Base-by-base conservation (phyloP, 768 basidiomycete genomes). In the Boletus eberwhitei region DNA sequence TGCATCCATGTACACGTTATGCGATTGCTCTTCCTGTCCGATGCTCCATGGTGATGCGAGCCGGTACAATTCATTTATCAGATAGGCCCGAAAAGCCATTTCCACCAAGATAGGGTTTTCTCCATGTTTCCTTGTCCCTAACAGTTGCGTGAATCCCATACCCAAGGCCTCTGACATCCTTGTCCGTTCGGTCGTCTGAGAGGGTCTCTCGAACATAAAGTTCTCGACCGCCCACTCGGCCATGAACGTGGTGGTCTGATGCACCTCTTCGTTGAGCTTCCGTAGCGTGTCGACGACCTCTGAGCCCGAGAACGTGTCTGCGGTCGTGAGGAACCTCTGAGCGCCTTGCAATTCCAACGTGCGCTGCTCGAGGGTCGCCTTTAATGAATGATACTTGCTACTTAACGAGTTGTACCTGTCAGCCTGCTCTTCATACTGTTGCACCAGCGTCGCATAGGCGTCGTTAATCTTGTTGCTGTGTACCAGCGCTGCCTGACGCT, bases 211-310 rank as follows among this genome's bases (percentile, higher is more conserved):
- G 35, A 72, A 62, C 8, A 50, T 58, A 61, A 76, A 73, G 3
- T 70, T 49, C 50, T 78, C 79, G 5, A 76, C 68, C 14, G 77
- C 70, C 49, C 74, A 60, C 51, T 81, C 78, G 7, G 78, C 73
- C 47, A 82, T 72, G 36, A 66, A 69, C 0, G 76, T 74, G 9
- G 77, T 73, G 13, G 67, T 71, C 55, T 82, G 78, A 22, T 26
- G 26, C 5, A 26, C 29, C 29, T 29, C 29, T 9, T 29, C 63
- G 55, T 82, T 78, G 38, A 83, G 62, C 17, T 66, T 68, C 40
- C 74, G 71, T 5, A 83, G 62, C 54, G 74, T 70, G 7, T 63
- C 59, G 31, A 75, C 64, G 7, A 82, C 73, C 32, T 84, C 81
- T 9, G 74, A 73, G 12, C 73, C 73, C 0, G 81, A 76, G 39